Percentiles rank a stretch among this genome's conserved stretches.
Conservation (phyloP, 1,284 basidiomycete species). For the Puccinia coronata region DNA sequence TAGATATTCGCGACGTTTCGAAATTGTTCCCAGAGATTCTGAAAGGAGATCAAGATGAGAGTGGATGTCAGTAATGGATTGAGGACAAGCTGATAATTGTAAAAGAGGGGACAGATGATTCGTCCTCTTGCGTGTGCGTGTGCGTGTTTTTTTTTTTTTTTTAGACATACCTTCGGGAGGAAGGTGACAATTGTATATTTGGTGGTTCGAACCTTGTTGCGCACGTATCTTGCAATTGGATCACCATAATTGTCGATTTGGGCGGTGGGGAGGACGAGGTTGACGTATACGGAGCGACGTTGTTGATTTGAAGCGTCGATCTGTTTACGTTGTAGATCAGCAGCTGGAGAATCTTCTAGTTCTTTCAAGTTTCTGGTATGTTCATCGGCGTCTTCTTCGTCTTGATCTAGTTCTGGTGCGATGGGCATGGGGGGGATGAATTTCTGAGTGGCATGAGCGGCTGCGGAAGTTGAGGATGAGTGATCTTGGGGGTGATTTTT, state of each 20-base stretch:
- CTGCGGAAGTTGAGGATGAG: slow-evolving; percentile 2
- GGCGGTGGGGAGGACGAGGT: slow-evolving; percentile 63
- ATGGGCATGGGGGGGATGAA: slow-evolving; percentile 45
- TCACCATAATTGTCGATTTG: slow-evolving; percentile 75
- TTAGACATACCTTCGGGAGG: slow-evolving; percentile 68
- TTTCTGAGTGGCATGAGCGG: not conserved
- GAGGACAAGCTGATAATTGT: not conserved
- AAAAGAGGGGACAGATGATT: no score
- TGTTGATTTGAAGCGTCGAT: not conserved
- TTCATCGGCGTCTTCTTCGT: slow-evolving; percentile 42
- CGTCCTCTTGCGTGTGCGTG: no score
- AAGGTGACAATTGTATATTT: slow-evolving; percentile 92
- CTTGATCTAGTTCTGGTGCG: slow-evolving; percentile 44
- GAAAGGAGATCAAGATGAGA: slow-evolving; percentile 14
- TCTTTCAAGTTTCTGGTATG: slow-evolving; percentile 49
- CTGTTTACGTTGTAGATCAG: slow-evolving; percentile 37
- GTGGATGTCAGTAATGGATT: slow-evolving; percentile 35
- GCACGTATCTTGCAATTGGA: slow-evolving; percentile 72
- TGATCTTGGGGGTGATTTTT: not conserved
- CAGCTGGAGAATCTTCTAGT: slow-evolving; percentile 47
- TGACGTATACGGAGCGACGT: slow-evolving; percentile 56
- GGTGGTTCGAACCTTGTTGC: slow-evolving; percentile 93
- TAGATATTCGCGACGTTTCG: slow-evolving; percentile 84
- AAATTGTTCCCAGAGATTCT: slow-evolving; percentile 58
- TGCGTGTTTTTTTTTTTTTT: not conserved